Base-by-base conservation (phyloP, 805 yeast genomes). In the Grigorovia transvaalensis region DNA sequence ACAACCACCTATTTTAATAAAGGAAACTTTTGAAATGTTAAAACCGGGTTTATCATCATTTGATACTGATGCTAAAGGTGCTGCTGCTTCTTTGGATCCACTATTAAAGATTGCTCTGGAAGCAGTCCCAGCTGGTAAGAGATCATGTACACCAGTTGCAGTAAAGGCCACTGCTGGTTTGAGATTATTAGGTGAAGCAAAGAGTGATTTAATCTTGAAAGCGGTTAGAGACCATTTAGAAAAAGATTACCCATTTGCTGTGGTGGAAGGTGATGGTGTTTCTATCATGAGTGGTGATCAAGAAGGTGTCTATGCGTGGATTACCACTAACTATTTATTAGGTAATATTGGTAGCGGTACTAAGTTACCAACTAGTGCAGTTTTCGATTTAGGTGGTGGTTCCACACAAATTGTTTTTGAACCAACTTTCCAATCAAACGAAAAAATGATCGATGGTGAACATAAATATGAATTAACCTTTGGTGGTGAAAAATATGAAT, bases 271-370 rank as follows among this genome's bases (percentile, higher is more conserved):
- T 48, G 86, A 88, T 53, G 98, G 97, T 56, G 76, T 93, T 54
- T 76, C 90, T 11, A 87, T 93, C 63, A 91, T 93, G 98, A 89
- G 85, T 54, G 99, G 99, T 58, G 83, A 82, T 54, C 96, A 91
- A 60, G 99, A 95, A 74, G 99, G 99, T 68, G 97, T 93, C 9
- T 93, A 81, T 65, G 99, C 99, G 1, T 93, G 99, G 99, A 85
- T 93, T 68, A 93, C 99, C 29, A 83, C 96, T 49, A 93, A 93
- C 72, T 93, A 83, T 68, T 73, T 93, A 57, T 76, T 91, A 59
- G 98, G 97, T 44, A 93, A 91, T 72, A 91, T 93, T 67, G 99
- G 98, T 15, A 67, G 81, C 20, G 67, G 70, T 35, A 82, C 79
- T 44, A 84, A 84, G 68, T 67, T 71, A 27, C 89, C 96, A 33